A percentile compares a stretch with the other conserved stretches of the same genome.
Evolutionary conservation across 2,329 filamentous ascomycete genomes (phyloP).

Genomic region (Sporothrix mexicana): DNA sequence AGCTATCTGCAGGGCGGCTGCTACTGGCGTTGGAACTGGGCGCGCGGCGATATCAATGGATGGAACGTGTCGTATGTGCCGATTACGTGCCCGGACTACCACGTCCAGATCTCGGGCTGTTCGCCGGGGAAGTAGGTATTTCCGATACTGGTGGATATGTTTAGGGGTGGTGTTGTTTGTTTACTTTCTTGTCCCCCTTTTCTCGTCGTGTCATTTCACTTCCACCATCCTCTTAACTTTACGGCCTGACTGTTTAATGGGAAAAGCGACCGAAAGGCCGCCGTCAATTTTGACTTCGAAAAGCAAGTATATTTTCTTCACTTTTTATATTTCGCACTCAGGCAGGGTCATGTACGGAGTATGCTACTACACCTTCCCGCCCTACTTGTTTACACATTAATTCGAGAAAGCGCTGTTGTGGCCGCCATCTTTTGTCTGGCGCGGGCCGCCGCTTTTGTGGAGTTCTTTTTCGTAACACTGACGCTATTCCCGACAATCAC

Average conservation of each 20-base stretch:
- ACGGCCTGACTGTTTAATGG: background rate
- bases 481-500: no score
- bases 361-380: no score
- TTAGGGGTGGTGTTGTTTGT: background rate
- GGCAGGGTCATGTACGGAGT: no score
- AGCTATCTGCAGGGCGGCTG: slow-evolving; percentile 32
- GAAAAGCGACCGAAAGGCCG: background rate
- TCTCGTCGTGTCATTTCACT: background rate
- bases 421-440: no score
- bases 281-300: background rate
- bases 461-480: no score
- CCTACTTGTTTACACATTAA: no score
- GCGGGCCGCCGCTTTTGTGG: no score
- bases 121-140: slow-evolving; percentile 11
- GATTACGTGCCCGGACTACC: slow-evolving; percentile 34
- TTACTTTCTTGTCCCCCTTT: background rate
- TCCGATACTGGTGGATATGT: background rate
- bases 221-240: background rate
- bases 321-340: no score
- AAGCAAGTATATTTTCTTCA: no score
- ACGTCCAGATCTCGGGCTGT: slow-evolving; percentile 31
- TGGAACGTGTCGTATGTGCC: slow-evolving; percentile 31
- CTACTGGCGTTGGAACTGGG: slow-evolving; percentile 35
- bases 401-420: no score
- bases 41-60: slow-evolving; percentile 27